These are phyloP conservation scores for Scenedesmus sp. DNA, from an alignment of 163 green algal genomes.

Conservation along the genomic window DNA sequence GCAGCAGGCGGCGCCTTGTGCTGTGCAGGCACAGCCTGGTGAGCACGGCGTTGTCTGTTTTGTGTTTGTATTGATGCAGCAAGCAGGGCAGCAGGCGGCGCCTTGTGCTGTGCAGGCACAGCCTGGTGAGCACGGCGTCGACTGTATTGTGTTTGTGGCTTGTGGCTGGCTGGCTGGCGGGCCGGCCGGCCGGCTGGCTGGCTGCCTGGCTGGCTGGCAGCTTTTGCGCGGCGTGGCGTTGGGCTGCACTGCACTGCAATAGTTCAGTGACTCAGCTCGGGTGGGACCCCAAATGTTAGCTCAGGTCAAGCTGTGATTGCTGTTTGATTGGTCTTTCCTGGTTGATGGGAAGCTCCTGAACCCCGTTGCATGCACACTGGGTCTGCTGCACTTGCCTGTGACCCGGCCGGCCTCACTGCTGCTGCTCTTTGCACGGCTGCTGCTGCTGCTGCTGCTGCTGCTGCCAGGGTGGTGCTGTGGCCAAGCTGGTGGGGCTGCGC, in stretches of 20 bases:
- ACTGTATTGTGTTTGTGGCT: too few species aligned
- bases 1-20: conserved; percentile 68
- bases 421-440: neutral
- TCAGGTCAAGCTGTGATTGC: too few species aligned
- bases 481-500: conserved; percentile 77
- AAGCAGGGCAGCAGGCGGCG: conserved; percentile 60
- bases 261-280: too few species aligned
- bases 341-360: neutral
- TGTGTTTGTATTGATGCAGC: neutral
- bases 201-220: too few species aligned
- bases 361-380: neutral
- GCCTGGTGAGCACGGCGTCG: conserved; percentile 20
- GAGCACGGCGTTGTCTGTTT: neutral
- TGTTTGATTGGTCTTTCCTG: neutral
- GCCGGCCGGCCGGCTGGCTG: too few species aligned
- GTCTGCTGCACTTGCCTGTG: neutral
- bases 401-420: neutral
- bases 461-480: conserved; percentile 79
- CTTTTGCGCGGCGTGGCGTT: too few species aligned
- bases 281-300: too few species aligned
- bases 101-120: conserved; percentile 79
- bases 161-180: too few species aligned
- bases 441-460: neutral
- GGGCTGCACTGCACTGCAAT: too few species aligned
- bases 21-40: conserved; percentile 70